These are phyloP conservation scores for Ophiorrhiza pumila DNA, from an alignment of 257 asterid species.

Conservation along the genomic window DNA sequence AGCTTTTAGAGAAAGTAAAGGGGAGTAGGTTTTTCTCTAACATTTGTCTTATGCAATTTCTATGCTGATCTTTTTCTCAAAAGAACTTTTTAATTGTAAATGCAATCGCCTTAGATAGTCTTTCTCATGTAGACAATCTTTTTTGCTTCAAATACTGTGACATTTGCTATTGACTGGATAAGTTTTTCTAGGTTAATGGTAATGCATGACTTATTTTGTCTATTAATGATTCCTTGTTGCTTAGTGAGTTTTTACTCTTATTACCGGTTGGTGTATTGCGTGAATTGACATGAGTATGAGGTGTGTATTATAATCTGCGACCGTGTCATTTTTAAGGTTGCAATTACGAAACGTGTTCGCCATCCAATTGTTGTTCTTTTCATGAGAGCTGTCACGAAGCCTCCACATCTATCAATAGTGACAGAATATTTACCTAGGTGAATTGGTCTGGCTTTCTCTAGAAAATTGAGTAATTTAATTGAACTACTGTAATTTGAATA, in stretches of 20 bases:
- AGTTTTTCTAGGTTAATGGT: neutral
- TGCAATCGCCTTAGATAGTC: neutral
- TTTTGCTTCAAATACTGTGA: neutral
- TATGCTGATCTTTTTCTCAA: neutral
- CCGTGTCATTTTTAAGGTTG: constrained; percentile 51
- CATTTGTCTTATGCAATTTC: too few species aligned
- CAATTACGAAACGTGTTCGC: constrained; percentile 95
- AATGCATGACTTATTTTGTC: neutral
- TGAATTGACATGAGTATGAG: neutral
- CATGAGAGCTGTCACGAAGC: constrained; percentile 96
- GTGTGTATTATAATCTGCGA: neutral
- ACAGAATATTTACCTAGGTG: constrained; percentile 97
- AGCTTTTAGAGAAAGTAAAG: neutral
- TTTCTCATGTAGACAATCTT: neutral
- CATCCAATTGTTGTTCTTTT: constrained; percentile 96
- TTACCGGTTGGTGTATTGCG: too few species aligned
- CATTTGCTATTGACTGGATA: neutral
- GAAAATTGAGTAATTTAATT: neutral
- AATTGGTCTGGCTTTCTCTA: neutral
- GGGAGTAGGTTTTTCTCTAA: neutral
- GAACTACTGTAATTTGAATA: neutral
- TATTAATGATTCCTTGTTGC: neutral
- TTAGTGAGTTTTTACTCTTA: too few species aligned
- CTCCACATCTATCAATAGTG: constrained; percentile 89
- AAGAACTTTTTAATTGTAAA: neutral